Percentiles rank a stretch among this genome's conserved stretches.
Conservation (phyloP, 108 stramenopile species). For the Cyclotella atomus region DNA sequence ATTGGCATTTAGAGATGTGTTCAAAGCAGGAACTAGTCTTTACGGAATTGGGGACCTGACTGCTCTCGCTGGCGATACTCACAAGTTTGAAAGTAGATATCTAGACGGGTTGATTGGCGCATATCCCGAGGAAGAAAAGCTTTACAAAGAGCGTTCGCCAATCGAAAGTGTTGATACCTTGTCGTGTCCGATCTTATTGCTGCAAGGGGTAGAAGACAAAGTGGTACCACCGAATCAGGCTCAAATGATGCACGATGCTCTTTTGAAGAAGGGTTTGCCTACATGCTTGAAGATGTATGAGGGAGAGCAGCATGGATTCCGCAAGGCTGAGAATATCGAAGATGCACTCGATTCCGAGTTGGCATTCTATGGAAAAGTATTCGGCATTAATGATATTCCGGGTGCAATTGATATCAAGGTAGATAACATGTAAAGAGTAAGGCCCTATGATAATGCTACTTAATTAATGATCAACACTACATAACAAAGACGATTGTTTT, state of each 20-base stretch:
- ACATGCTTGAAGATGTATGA: slow-evolving; percentile 75
- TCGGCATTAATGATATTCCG: slow-evolving; percentile 65
- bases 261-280: slow-evolving; percentile 70
- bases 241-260: slow-evolving; percentile 72
- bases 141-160: slow-evolving; percentile 77
- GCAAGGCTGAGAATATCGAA: slow-evolving; percentile 83
- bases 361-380: slow-evolving; percentile 72
- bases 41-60: slow-evolving; percentile 82
- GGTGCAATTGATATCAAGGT: slow-evolving; percentile 60
- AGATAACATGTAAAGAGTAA: slow-evolving; percentile 42
- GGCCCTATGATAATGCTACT: no score
- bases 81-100: slow-evolving; percentile 87
- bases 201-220: slow-evolving; percentile 86
- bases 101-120: slow-evolving; percentile 77
- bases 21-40: slow-evolving; percentile 75
- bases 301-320: slow-evolving; percentile 88
- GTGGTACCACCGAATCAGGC: slow-evolving; percentile 90
- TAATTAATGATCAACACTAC: no score
- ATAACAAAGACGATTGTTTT: no score
- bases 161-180: slow-evolving; percentile 70
- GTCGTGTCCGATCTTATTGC: slow-evolving; percentile 74
- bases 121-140: slow-evolving; percentile 66
- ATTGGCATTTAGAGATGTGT: slow-evolving; percentile 71
- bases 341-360: slow-evolving; percentile 77
- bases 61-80: slow-evolving; percentile 78